Conservation (phyloP, 495 filamentous ascomycete species). For the Hypoxylon intermedium region DNA sequence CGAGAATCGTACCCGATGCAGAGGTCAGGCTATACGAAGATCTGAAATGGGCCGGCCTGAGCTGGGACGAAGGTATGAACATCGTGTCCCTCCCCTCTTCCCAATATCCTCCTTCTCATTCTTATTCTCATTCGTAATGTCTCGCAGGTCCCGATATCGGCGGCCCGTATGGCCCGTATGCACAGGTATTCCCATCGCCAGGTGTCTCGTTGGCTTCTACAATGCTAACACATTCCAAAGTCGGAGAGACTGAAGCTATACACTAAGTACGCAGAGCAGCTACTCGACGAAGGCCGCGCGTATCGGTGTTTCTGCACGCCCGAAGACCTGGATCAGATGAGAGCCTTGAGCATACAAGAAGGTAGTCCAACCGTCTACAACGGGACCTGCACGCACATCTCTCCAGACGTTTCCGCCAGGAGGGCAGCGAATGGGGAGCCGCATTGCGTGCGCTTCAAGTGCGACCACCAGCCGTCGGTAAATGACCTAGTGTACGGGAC, state of each 20-base stretch:
- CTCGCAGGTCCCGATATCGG: slow-evolving; percentile 74
- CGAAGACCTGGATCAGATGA: slow-evolving; percentile 70
- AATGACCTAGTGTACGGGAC: slow-evolving; percentile 79
- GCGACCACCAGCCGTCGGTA: slow-evolving; percentile 64
- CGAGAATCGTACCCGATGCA: slow-evolving; percentile 68
- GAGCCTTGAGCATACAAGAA: slow-evolving; percentile 61
- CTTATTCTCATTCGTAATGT: slow-evolving; percentile 25
- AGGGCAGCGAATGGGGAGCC: slow-evolving; percentile 70
- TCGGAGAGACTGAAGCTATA: slow-evolving; percentile 84
- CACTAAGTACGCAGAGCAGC: slow-evolving; percentile 68
- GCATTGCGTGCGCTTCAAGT: slow-evolving; percentile 80
- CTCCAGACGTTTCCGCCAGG: slow-evolving; percentile 69
- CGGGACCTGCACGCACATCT: slow-evolving; percentile 73
- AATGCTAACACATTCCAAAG: slow-evolving; percentile 53
- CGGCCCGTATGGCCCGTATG: slow-evolving; percentile 84
- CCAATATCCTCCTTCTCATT: neutral
- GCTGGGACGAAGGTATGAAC: slow-evolving; percentile 87
- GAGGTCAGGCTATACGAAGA: slow-evolving; percentile 78
- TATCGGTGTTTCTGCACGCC: slow-evolving; percentile 93
- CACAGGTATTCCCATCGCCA: slow-evolving; percentile 64
- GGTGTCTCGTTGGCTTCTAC: neutral
- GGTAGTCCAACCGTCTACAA: slow-evolving; percentile 77
- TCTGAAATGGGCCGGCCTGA: slow-evolving; percentile 84
- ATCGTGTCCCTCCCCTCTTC: neutral
- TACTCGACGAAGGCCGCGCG: slow-evolving; percentile 74